Evolutionary conservation across 2,329 filamentous ascomycete genomes (phyloP).

Genomic region (Phyllosticta ampelicida): DNA sequence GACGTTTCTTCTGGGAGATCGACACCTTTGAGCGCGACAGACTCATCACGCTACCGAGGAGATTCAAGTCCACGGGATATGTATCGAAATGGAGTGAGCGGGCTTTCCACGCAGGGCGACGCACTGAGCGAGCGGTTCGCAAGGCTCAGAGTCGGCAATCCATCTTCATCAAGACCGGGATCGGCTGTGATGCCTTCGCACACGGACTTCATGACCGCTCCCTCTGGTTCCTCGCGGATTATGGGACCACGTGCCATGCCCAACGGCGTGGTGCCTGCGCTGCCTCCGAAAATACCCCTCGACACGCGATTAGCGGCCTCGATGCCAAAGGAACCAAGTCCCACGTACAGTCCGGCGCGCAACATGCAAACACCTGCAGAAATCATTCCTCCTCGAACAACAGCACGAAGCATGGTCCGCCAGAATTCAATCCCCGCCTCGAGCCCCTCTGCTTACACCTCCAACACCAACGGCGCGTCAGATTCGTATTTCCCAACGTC

Average conservation of each 20-base stretch:
- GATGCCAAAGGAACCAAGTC: conserved; percentile 60
- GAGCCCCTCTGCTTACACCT: conserved; percentile 25
- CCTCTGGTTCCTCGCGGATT: background rate
- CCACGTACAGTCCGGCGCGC: conserved; percentile 67
- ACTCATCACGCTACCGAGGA: conserved; percentile 26
- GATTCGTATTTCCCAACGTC: conserved; percentile 33
- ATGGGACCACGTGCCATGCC: conserved; percentile 32
- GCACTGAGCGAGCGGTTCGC: conserved; percentile 30
- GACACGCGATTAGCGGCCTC: conserved; percentile 43
- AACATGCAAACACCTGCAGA: conserved; percentile 57
- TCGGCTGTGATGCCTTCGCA: conserved; percentile 34
- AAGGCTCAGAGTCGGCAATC: conserved; percentile 16
- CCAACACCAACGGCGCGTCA: conserved; percentile 23
- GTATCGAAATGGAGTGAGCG: conserved; percentile 25
- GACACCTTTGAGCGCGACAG: conserved; percentile 15
- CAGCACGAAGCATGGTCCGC: conserved; percentile 52
- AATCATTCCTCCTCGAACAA: conserved; percentile 54
- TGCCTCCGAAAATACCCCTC: conserved; percentile 38
- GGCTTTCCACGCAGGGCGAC: conserved; percentile 11
- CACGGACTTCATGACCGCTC: conserved; percentile 21
- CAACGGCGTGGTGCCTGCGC: conserved; percentile 21
- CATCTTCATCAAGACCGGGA: background rate
- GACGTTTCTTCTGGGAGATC: conserved; percentile 14
- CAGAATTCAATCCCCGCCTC: conserved; percentile 43
- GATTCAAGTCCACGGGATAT: conserved; percentile 59